These are phyloP conservation scores for Pyracantha coccinea DNA, from an alignment of 331 rosid genomes.

Conservation along the genomic window DNA sequence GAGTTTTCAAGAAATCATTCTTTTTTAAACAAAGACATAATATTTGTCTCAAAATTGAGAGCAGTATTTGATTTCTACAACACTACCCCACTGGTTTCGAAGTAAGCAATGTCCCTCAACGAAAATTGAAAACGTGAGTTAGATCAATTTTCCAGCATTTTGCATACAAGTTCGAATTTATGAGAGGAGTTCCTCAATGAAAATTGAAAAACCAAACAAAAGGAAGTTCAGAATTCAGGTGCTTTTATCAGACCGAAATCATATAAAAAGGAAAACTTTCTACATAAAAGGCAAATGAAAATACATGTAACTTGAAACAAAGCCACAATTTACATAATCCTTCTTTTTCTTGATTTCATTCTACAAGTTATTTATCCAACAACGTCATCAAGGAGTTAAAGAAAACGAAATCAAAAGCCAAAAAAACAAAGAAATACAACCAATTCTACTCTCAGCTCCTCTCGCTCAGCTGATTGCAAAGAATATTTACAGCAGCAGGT, in stretches of 20 bases:
- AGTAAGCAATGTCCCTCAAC: too few relatives aligned
- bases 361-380: constrained; percentile 62
- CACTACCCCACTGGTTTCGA: too few relatives aligned
- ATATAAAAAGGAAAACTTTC: background rate
- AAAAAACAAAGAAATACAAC: constrained; percentile 29
- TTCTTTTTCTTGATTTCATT: constrained; percentile 7
- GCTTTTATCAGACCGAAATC: background rate
- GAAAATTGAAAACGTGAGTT: too few relatives aligned
- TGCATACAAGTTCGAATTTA: too few relatives aligned
- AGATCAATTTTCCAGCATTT: too few relatives aligned
- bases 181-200: too few relatives aligned
- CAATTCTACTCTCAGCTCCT: constrained; percentile 38
- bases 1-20: too few relatives aligned
- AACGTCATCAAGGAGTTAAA: constrained; percentile 28
- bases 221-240: too few relatives aligned
- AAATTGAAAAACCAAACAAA: too few relatives aligned
- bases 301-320: background rate
- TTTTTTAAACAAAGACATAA: too few relatives aligned
- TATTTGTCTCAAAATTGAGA: too few relatives aligned
- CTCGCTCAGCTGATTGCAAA: constrained; percentile 35
- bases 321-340: constrained; percentile 12
- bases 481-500: constrained; percentile 51
- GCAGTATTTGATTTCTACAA: too few relatives aligned
- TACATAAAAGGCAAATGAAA: background rate
- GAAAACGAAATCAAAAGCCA: background rate